Evolutionary conservation across 305 asterid species (phyloP), one percentile per base, ranked within the genome.

Genomic region (Fraxinus paxiana): DNA sequence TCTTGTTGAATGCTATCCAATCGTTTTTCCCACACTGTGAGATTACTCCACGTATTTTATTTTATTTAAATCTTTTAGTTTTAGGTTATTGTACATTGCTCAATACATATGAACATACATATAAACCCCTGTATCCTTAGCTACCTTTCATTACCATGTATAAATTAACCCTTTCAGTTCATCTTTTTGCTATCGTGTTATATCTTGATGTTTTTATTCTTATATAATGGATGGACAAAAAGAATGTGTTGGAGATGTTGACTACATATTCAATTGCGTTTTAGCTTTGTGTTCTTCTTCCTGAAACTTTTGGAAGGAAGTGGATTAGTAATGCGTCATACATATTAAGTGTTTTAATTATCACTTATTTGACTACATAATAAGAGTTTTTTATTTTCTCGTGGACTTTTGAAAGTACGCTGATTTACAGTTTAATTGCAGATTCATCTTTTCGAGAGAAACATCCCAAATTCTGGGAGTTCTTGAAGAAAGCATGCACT

Each of bases 11-110:
- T 80, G 97, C 98, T 71, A 83, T 94, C 86, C 97, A 89, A 77
- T 88, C 97, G 13, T 84, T 96, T 84, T 88, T 94, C 59, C 96
- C 91, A 34, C 90, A 87, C 85, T 94, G 99, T 96, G 86, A 91
- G 99, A 81, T 84, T 78, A 83, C 82, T 84, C 79, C 83, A 82
- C 76, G 63, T 77, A 43, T 80, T 24, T 46, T 51, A 67, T 75
- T 81, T 63, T 22, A 9, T 59, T 20, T 59, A 18, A 46, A 65
- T 69, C 72, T 76, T 18, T 78, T 46, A 28, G 5, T 81, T 71
- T 13, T 61, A 41, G 13, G 38, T 70, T 20, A 43, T 34, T 38
- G 54, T 61, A 35, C 33, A 70, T 76, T 69, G 34, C 35, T 26
- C 4, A 24, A 28, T 28, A 28, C 31, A 28, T 28, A 28, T 28